Percentiles rank a stretch among this genome's conserved stretches.
Evolutionary conservation across 2,329 filamentous ascomycete genomes (phyloP).

Genomic region (Curvularia hawaiiensis): DNA sequence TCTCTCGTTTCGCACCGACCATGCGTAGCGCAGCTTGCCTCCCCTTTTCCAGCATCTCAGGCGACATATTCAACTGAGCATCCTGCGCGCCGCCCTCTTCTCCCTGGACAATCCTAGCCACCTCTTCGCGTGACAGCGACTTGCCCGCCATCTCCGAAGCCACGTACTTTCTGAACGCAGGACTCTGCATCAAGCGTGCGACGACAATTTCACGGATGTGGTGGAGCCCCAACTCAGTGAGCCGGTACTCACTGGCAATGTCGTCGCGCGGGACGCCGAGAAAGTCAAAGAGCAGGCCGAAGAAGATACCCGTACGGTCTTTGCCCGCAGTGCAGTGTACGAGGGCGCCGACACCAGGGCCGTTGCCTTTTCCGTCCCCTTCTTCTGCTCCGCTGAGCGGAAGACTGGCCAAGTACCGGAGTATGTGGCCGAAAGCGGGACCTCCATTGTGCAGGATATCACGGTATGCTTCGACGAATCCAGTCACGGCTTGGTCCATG

Average conservation of each 20-base stretch:
- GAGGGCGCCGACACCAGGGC: slow-evolving; percentile 56
- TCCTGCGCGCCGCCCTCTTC: slow-evolving; percentile 14
- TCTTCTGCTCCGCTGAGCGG: slow-evolving; percentile 28
- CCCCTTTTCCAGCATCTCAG: slow-evolving; percentile 28
- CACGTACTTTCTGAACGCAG: slow-evolving; percentile 35
- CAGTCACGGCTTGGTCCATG: slow-evolving; percentile 58
- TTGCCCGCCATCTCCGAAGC: slow-evolving; percentile 16
- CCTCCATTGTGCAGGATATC: slow-evolving; percentile 64
- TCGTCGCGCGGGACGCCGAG: slow-evolving; percentile 66
- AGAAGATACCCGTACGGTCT: slow-evolving; percentile 74
- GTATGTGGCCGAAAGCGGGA: slow-evolving; percentile 62
- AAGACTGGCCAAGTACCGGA: slow-evolving; percentile 60
- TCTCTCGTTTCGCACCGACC: slow-evolving; percentile 52
- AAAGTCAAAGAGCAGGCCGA: slow-evolving; percentile 68
- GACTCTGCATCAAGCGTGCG: slow-evolving; percentile 53
- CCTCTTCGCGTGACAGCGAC: slow-evolving; percentile 53
- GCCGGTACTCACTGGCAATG: slow-evolving; percentile 67
- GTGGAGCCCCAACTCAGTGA: slow-evolving; percentile 67
- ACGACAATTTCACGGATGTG: slow-evolving; percentile 54
- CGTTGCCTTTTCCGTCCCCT: slow-evolving; percentile 16
- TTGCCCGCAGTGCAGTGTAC: slow-evolving; percentile 80
- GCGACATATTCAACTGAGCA: slow-evolving; percentile 45
- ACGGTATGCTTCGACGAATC: slow-evolving; percentile 68
- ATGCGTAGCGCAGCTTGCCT: slow-evolving; percentile 41
- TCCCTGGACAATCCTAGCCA: slow-evolving; percentile 53